Conservation (phyloP, 2,329 filamentous ascomycete genomes). For the Alternaria infectoria region DNA sequence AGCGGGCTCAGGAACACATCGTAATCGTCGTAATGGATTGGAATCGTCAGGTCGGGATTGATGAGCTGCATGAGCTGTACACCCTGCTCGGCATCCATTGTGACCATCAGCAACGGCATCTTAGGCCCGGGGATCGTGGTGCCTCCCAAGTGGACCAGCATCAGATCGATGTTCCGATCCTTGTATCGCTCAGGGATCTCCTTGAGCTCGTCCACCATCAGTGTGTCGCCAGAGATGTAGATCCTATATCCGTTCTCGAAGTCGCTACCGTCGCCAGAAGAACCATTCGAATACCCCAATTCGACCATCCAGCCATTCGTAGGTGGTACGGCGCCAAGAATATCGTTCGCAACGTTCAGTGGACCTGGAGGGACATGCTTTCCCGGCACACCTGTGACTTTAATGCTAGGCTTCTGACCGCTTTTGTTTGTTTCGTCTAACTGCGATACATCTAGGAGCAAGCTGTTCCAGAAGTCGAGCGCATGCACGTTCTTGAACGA, state of each 20-base stretch:
- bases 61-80: conserved; percentile 66
- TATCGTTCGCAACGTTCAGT: conserved; percentile 54
- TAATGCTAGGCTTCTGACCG: conserved; percentile 53
- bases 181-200: conserved; percentile 64
- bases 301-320: conserved; percentile 73
- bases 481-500: conserved; percentile 62
- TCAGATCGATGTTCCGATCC: conserved; percentile 65
- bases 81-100: conserved; percentile 70
- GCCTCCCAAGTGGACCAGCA: conserved; percentile 70
- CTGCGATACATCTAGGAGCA: conserved; percentile 54
- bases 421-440: conserved; percentile 5
- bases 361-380: conserved; percentile 64
- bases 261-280: conserved; percentile 11
- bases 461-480: conserved; percentile 63
- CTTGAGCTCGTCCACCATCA: conserved; percentile 67
- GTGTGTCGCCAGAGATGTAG: conserved; percentile 71
- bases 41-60: conserved; percentile 66
- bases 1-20: conserved; percentile 66
- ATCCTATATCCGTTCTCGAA: conserved; percentile 62
- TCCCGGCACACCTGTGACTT: conserved; percentile 68
- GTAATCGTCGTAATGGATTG: conserved; percentile 55
- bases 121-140: conserved; percentile 68
- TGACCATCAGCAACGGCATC: conserved; percentile 69
- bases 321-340: conserved; percentile 63
- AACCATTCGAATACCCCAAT: conserved; percentile 55